These are phyloP conservation scores for Metroxylon sagu DNA, from an alignment of 176 grass and related monocot genomes.

Conservation along the genomic window DNA sequence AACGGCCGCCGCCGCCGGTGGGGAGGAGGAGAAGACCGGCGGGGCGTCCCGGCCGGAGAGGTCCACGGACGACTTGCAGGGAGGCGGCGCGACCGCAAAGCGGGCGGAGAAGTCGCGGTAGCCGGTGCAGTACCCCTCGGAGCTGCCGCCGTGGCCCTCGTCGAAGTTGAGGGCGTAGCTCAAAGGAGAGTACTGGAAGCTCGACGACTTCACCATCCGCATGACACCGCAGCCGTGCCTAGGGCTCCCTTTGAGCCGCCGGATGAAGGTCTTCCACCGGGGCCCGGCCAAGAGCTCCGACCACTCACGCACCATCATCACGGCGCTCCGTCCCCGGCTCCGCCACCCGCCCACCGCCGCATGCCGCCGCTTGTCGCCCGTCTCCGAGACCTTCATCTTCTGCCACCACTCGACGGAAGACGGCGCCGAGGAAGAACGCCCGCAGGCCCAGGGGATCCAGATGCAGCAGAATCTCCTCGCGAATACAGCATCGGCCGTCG, in stretches of 20 bases:
- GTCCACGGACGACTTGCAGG: constrained; percentile 44
- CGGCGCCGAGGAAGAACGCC: background rate
- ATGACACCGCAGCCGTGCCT: background rate
- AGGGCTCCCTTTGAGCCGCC: constrained; percentile 46
- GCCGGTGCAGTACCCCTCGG: constrained; percentile 22
- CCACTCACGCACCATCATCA: constrained; percentile 91
- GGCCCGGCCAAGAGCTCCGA: constrained; percentile 88
- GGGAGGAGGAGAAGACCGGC: constrained; percentile 33
- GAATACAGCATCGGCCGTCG: constrained; percentile 42
- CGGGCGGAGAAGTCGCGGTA: constrained; percentile 71
- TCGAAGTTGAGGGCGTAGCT: constrained; percentile 99
- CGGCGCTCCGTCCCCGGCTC: constrained; percentile 43
- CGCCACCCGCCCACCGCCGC: constrained; percentile 37
- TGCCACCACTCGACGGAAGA: constrained; percentile 13
- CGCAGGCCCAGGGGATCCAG: constrained; percentile 27
- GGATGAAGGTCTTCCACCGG: constrained; percentile 96
- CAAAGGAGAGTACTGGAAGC: constrained; percentile 70
- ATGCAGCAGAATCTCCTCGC: constrained; percentile 59
- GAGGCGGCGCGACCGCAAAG: constrained; percentile 41
- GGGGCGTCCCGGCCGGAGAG: constrained; percentile 47
- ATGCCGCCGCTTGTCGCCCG: constrained; percentile 35
- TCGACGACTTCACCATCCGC: constrained; percentile 10
- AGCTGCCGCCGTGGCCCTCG: constrained; percentile 51
- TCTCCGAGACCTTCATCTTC: constrained; percentile 13
- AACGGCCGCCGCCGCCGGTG: background rate